Base-by-base conservation (phyloP, 768 basidiomycete genomes). In the Pleurotus ostreatus region DNA sequence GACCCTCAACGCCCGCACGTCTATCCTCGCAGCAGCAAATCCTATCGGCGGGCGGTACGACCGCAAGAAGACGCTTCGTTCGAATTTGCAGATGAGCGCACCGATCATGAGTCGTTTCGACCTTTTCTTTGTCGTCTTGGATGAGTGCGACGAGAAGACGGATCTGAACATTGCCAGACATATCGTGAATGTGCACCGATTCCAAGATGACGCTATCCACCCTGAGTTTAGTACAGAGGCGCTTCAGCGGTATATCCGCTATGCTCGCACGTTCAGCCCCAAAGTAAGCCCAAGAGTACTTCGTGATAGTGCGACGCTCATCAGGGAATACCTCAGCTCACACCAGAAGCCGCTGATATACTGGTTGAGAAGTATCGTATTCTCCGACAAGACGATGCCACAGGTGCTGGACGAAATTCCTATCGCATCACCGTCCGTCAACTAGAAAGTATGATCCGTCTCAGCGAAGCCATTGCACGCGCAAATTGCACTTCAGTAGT, bases 31-130 rank as follows among this genome's bases (percentile, higher is more conserved):
- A 1, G 97, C 97, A 23, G 96, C 97, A 4, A 99, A 99, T 72
- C 97, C 97, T 5, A 78, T 98, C n/a, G 91, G 94, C 3, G 97
- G 97, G 11, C 78, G 97, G 57, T 99, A 99, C 64, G 96, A 99
- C 69, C 81, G 94, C 59, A 98, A 96, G 76, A 93, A 89, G 73
- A 85, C 86, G 3, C 76, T 99, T 12, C 77, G 94, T 18, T 89
- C 89, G 3, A 99, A 99, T 70, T 85, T 99, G 34, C 92, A 91
- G 58, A 98, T 99, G 97, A 94, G 89, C 52, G 89, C 95, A 0
- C 97, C 97, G 1, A 98, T 99, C 72, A 98, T 99, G 96, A 95
- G 93, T 72, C 86, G 97, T 58, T 99, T 93, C 62, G 97, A 99
- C 70, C 67, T 99, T 62, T 98, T 98, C 78, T 99, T 98, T 67